Base-by-base conservation (phyloP, 805 yeast species). In the Myxozyma sirexii region DNA sequence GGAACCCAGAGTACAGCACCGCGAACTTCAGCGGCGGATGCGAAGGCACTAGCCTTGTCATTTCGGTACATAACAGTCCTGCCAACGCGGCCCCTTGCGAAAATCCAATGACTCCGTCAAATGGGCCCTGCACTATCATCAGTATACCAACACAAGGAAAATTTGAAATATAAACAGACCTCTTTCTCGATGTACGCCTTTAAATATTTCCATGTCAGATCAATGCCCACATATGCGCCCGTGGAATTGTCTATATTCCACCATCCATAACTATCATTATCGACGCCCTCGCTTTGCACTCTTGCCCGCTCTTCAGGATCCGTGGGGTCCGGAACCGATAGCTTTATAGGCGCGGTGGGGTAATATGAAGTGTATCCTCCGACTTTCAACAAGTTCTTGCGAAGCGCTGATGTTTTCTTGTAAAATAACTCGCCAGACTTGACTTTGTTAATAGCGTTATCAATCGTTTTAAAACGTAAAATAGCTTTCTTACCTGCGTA, bases 31-130 rank as follows among this genome's bases (percentile, higher is more conserved):
- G 78, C 23, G 73, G 71, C 1, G 74, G 75, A 53, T 84, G 86
- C 63, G 69, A 58, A 68, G 83, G 83, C 38, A 84, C 82, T 42
- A 86, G 67, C 24, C 80, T 79, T 23, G 81, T 77, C 63, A 87
- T 84, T 41, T 80, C 79, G 65, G 84, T 83, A 45, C 88, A 78
- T 31, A 91, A 71, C 26, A 89, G 78, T 0, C 93, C 88, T 0
- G 90, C 86, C 37, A 93, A 75, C 1, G 94, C 96, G 5, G 97
- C 96, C 63, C 99, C 99, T 73, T 94, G 98, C 10, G 96, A 87
- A 72, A 93, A 93, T 0, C 97, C 98, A 45, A 94, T 75, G 21
- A 93, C 75, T 4, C 98, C 99, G 23, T 86, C 87, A 66, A 90
- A 88, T 1, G 97, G 97, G 0, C 90, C 90, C 46, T 88, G 23